Conservation (phyloP, 2,329 filamentous ascomycete genomes). For the Hypoxylon sp. region DNA sequence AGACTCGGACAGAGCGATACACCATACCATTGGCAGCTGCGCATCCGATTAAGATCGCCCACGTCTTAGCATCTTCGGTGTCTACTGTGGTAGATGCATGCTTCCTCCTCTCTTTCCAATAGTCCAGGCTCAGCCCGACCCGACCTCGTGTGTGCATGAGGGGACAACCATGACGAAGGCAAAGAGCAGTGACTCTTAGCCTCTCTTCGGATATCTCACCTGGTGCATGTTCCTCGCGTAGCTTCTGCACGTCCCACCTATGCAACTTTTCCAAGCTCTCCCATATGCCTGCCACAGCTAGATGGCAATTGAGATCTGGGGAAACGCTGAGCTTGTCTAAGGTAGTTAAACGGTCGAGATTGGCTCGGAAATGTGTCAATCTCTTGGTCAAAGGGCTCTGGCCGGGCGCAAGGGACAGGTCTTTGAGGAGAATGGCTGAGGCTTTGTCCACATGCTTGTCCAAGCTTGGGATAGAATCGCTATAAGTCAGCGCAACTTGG, state of each 20-base stretch:
- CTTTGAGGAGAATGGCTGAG: constrained; percentile 72
- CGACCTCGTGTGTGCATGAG: constrained; percentile 75
- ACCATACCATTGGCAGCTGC: constrained; percentile 54
- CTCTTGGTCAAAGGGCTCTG: constrained; percentile 76
- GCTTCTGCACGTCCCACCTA: constrained; percentile 73
- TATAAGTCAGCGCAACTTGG: constrained; percentile 72
- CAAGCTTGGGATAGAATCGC: constrained; percentile 68
- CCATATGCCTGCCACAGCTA: constrained; percentile 80
- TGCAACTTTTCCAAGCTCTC: constrained; percentile 76
- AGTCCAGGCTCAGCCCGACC: constrained; percentile 79
- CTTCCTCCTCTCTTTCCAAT: constrained; percentile 76
- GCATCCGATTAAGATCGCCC: constrained; percentile 77
- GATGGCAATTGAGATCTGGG: constrained; percentile 78
- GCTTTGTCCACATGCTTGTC: constrained; percentile 71
- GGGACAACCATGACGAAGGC: constrained; percentile 76
- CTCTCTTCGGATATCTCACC: constrained; percentile 60
- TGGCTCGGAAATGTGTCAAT: constrained; percentile 76
- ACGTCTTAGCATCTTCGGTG: constrained; percentile 62
- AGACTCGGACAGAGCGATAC: constrained; percentile 74
- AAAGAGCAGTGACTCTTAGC: constrained; percentile 70
- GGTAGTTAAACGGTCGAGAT: constrained; percentile 75
- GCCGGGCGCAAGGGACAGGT: constrained; percentile 69
- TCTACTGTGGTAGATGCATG: constrained; percentile 55
- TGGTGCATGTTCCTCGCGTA: constrained; percentile 62
- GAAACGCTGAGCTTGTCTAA: constrained; percentile 78